Conservation (phyloP, 192 early-diverging fungal genomes). For the Backusella sp. region DNA sequence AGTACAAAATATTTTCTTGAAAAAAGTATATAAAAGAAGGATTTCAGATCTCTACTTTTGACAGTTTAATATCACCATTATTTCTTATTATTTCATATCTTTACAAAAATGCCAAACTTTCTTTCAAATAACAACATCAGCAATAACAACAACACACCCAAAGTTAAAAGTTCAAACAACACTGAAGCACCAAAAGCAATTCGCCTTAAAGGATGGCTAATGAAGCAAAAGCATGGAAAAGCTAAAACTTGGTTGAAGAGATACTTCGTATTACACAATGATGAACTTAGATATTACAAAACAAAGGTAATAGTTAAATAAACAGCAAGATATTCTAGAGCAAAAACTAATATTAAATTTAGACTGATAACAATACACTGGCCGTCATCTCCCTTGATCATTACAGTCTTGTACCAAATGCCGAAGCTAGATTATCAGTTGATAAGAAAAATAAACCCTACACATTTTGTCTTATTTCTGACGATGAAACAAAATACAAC, state of each 20-base stretch:
- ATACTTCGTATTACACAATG: slow-evolving; percentile 27
- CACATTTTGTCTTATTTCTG: slow-evolving; percentile 20
- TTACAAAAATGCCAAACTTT: slow-evolving; percentile 3
- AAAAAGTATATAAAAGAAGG: not conserved
- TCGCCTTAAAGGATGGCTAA: slow-evolving; percentile 18
- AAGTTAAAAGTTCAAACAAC: not conserved
- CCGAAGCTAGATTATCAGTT: not conserved
- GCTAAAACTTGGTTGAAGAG: slow-evolving; percentile 13
- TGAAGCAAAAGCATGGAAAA: slow-evolving; percentile 29
- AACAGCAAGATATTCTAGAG: not conserved
- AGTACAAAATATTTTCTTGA: not conserved
- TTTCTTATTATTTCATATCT: not conserved
- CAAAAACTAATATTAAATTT: not conserved
- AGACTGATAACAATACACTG: slow-evolving; percentile 11
- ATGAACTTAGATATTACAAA: slow-evolving; percentile 21
- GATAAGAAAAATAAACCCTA: not conserved
- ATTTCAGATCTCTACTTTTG: not conserved
- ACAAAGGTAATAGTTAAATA: slow-evolving; percentile 13
- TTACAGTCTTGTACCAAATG: slow-evolving; percentile 16
- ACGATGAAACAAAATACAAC: slow-evolving; percentile 4
- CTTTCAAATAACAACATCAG: not conserved
- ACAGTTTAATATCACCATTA: not conserved
- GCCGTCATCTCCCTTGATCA: slow-evolving; percentile 13
- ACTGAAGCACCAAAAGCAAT: not conserved
- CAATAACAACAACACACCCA: not conserved